These are phyloP conservation scores for Pichia kluyveri DNA, from an alignment of 805 yeast species.

Conservation along the genomic window DNA sequence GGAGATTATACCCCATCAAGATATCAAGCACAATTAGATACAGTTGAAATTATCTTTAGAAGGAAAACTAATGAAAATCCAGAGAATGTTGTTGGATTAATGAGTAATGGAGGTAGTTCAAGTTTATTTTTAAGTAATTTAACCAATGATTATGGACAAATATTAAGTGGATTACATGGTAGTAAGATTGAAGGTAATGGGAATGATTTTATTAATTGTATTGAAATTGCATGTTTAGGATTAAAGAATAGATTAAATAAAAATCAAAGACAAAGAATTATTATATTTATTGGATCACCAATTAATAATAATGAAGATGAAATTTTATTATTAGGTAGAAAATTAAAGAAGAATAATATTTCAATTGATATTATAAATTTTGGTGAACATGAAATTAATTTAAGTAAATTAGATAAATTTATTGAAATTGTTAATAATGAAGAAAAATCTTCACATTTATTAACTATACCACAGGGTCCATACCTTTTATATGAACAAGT, in stretches of 20 bases:
- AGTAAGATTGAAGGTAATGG: constrained; percentile 57
- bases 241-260: constrained; percentile 94
- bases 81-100: constrained; percentile 85
- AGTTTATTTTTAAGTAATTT: constrained; percentile 85
- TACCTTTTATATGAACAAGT: constrained; percentile 75
- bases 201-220: constrained; percentile 62
- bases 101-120: constrained; percentile 80
- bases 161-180: constrained; percentile 76
- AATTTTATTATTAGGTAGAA: constrained; percentile 77
- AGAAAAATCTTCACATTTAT: constrained; percentile 62
- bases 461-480: constrained; percentile 85
- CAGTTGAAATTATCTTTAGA: constrained; percentile 79
- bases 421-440: constrained; percentile 42
- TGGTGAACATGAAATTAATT: constrained; percentile 79
- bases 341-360: constrained; percentile 85
- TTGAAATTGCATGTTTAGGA: constrained; percentile 90
- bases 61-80: constrained; percentile 85
- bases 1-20: constrained; percentile 88
- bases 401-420: constrained; percentile 72
- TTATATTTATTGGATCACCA: constrained; percentile 87
- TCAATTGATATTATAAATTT: constrained; percentile 86
- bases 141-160: constrained; percentile 79
- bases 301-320: constrained; percentile 59
- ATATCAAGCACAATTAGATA: constrained; percentile 85
- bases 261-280: constrained; percentile 81